phyloP scores from a whole-genome alignment of 768 basidiomycete genomes.

The Agaricus bisporus region DNA sequence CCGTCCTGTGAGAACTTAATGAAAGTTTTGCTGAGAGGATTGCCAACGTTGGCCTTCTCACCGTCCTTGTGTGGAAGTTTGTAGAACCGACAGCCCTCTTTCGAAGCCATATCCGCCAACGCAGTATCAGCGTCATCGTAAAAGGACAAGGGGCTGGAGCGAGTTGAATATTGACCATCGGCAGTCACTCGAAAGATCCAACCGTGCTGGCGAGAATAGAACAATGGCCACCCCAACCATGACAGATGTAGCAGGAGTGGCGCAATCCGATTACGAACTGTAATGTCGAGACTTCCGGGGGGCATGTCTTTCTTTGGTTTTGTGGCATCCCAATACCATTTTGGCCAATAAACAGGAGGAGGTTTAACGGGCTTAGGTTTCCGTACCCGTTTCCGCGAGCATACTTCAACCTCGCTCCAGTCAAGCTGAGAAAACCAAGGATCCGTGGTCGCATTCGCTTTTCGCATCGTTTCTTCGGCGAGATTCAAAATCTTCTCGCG shows the following conservation, averaged over 20 bases:
- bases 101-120: slow-evolving; percentile 43
- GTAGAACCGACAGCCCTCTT: slow-evolving; percentile 63
- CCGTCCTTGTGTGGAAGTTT: slow-evolving; percentile 97
- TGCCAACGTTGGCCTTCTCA: slow-evolving; percentile 92
- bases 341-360: slow-evolving; percentile 72
- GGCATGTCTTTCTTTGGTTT: slow-evolving; percentile 62
- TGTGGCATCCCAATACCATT: slow-evolving; percentile 93
- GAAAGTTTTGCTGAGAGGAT: slow-evolving; percentile 83
- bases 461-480: slow-evolving; percentile 29
- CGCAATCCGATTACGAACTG: slow-evolving; percentile 74
- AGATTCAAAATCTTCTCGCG: slow-evolving; percentile 31
- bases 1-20: slow-evolving; percentile 86
- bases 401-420: slow-evolving; percentile 73
- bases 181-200: slow-evolving; percentile 84
- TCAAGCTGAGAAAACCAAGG: slow-evolving; percentile 63
- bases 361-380: slow-evolving; percentile 33
- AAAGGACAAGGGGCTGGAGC: slow-evolving; percentile 46
- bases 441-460: slow-evolving; percentile 25
- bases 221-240: slow-evolving; percentile 84
- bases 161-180: slow-evolving; percentile 37
- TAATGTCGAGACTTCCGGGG: slow-evolving; percentile 78
- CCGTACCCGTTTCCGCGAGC: slow-evolving; percentile 20
- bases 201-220: slow-evolving; percentile 80
- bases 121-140: slow-evolving; percentile 54
- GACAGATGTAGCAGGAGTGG: slow-evolving; percentile 82